Evolutionary conservation across 768 basidiomycete genomes (phyloP).

Genomic region (Panellus pusillus): DNA sequence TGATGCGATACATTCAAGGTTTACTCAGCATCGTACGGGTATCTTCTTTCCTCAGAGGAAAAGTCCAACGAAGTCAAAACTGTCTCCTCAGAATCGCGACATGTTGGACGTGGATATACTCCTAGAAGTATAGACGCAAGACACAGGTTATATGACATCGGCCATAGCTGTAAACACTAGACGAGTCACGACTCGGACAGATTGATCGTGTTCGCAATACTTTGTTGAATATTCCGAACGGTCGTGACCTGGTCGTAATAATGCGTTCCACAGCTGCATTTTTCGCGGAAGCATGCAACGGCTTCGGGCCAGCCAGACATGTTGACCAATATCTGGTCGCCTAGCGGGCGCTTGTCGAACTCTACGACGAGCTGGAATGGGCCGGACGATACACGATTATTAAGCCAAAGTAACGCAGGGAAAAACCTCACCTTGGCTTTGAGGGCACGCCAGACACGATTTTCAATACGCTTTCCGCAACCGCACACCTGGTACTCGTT

Average conservation of each 20-base stretch:
- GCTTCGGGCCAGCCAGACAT: slow-evolving; percentile 47
- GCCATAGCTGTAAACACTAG: too few relatives aligned
- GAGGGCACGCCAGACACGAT: slow-evolving; percentile 40
- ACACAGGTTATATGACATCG: too few relatives aligned
- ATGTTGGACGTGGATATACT: too few relatives aligned
- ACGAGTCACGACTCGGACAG: too few relatives aligned
- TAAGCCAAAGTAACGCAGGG: neutral
- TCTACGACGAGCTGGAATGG: slow-evolving; percentile 24
- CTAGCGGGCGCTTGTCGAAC: slow-evolving; percentile 39
- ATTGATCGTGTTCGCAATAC: slow-evolving; percentile 19
- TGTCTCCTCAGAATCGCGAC: too few relatives aligned
- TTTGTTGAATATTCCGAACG: slow-evolving; percentile 32
- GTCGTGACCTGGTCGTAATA: slow-evolving; percentile 38
- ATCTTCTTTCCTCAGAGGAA: too few relatives aligned
- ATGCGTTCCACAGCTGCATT: slow-evolving; percentile 34
- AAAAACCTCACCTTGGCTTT: slow-evolving; percentile 37
- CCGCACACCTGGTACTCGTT: slow-evolving; percentile 30
- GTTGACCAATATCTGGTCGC: slow-evolving; percentile 38
- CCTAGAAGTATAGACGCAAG: too few relatives aligned
- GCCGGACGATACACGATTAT: neutral
- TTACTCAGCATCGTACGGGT: too few relatives aligned
- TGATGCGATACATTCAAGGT: too few relatives aligned
- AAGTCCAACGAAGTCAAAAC: too few relatives aligned
- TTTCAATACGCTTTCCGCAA: slow-evolving; percentile 36
- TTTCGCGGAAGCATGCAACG: slow-evolving; percentile 39